Percentiles rank a stretch among this genome's conserved stretches.
Conservation (phyloP, 2,329 filamentous ascomycete genomes). For the Juglanconis oblonga region DNA sequence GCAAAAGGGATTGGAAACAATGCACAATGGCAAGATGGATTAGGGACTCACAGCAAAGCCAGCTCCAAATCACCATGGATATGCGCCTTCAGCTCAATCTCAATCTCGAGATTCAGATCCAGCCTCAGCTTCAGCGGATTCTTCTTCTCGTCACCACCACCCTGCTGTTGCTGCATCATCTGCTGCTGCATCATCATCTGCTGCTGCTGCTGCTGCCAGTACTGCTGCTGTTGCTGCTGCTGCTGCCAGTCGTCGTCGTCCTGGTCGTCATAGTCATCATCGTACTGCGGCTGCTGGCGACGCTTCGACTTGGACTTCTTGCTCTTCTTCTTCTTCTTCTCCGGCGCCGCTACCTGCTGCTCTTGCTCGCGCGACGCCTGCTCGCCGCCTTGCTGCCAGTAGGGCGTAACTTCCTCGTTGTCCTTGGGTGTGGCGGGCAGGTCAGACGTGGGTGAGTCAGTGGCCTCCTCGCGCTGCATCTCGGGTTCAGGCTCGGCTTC, state of each 20-base stretch:
- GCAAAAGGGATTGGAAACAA: neutral
- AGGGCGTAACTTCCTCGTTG: slow-evolving; percentile 27
- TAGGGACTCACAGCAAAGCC: slow-evolving; percentile 60
- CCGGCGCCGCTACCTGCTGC: slow-evolving; percentile 22
- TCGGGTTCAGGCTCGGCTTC: slow-evolving; percentile 52
- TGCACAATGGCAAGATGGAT: neutral
- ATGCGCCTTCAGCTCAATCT: slow-evolving; percentile 76
- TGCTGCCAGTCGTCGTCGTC: slow-evolving; percentile 22
- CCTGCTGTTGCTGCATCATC: slow-evolving; percentile 28
- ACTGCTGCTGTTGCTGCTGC: slow-evolving; percentile 22
- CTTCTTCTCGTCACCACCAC: slow-evolving; percentile 37
- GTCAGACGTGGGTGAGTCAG: slow-evolving; percentile 24
- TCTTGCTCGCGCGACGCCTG: slow-evolving; percentile 22
- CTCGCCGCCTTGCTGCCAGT: slow-evolving; percentile 25
- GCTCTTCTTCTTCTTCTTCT: slow-evolving; percentile 22
- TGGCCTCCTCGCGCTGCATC: slow-evolving; percentile 59
- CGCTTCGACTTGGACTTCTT: slow-evolving; percentile 11
- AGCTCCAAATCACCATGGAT: slow-evolving; percentile 76
- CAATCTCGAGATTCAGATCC: slow-evolving; percentile 74
- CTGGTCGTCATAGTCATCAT: slow-evolving; percentile 15
- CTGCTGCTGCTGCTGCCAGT: slow-evolving; percentile 20
- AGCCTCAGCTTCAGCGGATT: slow-evolving; percentile 68
- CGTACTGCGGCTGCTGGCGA: slow-evolving; percentile 10
- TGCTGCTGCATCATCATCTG: slow-evolving; percentile 27
- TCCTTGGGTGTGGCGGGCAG: slow-evolving; percentile 31